Evolutionary conservation across 306 rosid species (phyloP).

Genomic region (Mimosa bimucronata): DNA sequence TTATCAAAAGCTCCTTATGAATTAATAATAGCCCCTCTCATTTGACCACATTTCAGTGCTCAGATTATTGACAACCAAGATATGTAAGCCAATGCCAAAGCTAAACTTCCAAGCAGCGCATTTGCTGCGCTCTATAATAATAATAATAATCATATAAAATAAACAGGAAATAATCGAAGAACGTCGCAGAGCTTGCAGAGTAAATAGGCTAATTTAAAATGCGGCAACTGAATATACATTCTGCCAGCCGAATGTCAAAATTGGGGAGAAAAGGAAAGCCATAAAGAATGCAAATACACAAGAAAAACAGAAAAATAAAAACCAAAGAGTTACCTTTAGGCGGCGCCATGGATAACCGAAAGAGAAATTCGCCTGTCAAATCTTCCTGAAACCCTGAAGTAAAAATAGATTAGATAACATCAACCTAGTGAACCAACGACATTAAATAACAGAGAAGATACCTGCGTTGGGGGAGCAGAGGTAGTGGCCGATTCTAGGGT

Average conservation of each 20-base stretch:
- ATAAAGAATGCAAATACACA: no score
- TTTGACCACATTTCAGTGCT: neutral
- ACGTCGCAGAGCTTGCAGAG: neutral
- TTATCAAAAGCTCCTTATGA: neutral
- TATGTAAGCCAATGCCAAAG: neutral
- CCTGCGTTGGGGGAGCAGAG: slow-evolving; percentile 25
- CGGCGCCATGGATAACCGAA: slow-evolving; percentile 58
- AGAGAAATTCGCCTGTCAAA: slow-evolving; percentile 32
- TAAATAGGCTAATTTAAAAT: neutral
- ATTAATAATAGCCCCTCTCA: neutral
- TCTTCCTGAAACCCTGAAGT: slow-evolving; percentile 33
- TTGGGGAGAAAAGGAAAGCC: neutral
- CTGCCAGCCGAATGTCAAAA: neutral
- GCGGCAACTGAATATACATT: neutral
- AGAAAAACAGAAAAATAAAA: neutral
- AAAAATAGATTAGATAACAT: neutral
- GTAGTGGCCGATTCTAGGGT: slow-evolving; percentile 39
- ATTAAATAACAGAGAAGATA: neutral
- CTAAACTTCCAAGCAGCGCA: neutral
- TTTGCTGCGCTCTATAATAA: neutral
- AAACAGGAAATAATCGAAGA: neutral
- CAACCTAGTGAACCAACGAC: neutral
- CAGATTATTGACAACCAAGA: neutral
- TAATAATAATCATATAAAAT: neutral
- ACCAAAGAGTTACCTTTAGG: slow-evolving; percentile 47